These are phyloP conservation scores for Calonectria pseudoreteaudii DNA, from an alignment of 2,329 filamentous ascomycete genomes.

Conservation along the genomic window DNA sequence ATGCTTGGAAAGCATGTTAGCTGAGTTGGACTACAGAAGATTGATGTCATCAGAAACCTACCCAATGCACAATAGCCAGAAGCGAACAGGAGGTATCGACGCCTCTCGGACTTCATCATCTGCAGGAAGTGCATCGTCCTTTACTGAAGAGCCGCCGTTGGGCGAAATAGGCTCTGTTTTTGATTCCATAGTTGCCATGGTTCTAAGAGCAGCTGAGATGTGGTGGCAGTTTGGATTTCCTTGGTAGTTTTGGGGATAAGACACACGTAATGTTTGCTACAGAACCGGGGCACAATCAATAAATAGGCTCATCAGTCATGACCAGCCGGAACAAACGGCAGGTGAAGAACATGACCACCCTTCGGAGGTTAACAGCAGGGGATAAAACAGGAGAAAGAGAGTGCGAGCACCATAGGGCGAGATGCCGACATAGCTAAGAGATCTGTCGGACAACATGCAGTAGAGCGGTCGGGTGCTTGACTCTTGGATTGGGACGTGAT, in stretches of 20 bases:
- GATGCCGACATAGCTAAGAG: neutral
- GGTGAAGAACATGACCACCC: neutral
- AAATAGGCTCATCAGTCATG: slow-evolving; percentile 5
- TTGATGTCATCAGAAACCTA: slow-evolving; percentile 27
- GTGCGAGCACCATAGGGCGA: neutral
- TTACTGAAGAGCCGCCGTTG: neutral
- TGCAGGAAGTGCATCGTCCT: neutral
- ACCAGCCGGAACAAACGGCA: slow-evolving; percentile 12
- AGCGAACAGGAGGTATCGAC: slow-evolving; percentile 45
- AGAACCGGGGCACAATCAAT: neutral
- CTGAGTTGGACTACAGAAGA: too few relatives aligned
- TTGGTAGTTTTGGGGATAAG: neutral
- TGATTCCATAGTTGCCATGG: slow-evolving; percentile 3
- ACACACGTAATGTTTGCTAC: neutral
- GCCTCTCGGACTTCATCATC: slow-evolving; percentile 19
- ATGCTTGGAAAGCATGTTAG: slow-evolving; percentile 50
- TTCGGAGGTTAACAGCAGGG: neutral
- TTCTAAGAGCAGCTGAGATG: neutral
- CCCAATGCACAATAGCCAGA: slow-evolving; percentile 50
- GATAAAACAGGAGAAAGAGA: neutral
- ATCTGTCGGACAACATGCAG: neutral
- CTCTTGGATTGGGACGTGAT: neutral
- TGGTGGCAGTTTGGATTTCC: neutral
- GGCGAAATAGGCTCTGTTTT: neutral
- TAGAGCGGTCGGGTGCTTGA: slow-evolving; percentile 5